These are phyloP conservation scores for Coemansia sp. DNA, from an alignment of 192 early-diverging fungal genomes.

Conservation along the genomic window DNA sequence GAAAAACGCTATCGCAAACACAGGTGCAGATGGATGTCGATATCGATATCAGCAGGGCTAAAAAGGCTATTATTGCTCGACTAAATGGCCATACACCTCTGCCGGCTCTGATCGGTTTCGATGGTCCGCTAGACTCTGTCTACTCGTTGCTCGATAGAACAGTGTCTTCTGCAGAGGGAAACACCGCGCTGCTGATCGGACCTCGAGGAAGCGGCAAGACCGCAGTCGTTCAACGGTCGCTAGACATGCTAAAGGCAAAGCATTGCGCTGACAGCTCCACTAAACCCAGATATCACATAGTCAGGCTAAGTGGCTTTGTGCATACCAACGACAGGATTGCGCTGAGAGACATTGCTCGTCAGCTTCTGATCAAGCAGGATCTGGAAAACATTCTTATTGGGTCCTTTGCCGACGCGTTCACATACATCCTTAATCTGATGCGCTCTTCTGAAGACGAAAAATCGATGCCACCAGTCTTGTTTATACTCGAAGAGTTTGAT, in stretches of 20 bases:
- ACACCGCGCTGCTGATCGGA: conserved; percentile 83
- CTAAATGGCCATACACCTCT: conserved; percentile 31
- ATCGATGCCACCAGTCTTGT: conserved; percentile 57
- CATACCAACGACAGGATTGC: conserved; percentile 84
- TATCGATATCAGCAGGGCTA: conserved; percentile 5
- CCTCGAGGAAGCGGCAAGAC: conserved; percentile 79
- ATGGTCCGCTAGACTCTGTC: conserved; percentile 21
- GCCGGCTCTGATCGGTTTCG: conserved; percentile 36
- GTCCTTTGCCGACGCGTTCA: conserved; percentile 39
- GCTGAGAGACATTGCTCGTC: conserved; percentile 77
- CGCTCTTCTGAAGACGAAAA: conserved; percentile 15
- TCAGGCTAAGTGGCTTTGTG: conserved; percentile 74
- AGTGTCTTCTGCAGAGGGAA: conserved; percentile 64
- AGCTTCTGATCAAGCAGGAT: conserved; percentile 68
- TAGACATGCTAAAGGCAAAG: conserved; percentile 24
- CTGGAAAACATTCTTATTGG: conserved; percentile 47
- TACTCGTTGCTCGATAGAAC: conserved; percentile 33
- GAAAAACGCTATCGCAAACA: neutral
- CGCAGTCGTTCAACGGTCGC: conserved; percentile 29
- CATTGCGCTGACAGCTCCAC: neutral
- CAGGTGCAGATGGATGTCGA: neutral
- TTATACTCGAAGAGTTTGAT: conserved; percentile 94
- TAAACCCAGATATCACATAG: conserved; percentile 58
- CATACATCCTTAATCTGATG: conserved; percentile 43
- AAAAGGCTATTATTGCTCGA: conserved; percentile 18